phyloP scores from a whole-genome alignment of 2,329 filamentous ascomycete species.

The Metarhizium brunneum region DNA sequence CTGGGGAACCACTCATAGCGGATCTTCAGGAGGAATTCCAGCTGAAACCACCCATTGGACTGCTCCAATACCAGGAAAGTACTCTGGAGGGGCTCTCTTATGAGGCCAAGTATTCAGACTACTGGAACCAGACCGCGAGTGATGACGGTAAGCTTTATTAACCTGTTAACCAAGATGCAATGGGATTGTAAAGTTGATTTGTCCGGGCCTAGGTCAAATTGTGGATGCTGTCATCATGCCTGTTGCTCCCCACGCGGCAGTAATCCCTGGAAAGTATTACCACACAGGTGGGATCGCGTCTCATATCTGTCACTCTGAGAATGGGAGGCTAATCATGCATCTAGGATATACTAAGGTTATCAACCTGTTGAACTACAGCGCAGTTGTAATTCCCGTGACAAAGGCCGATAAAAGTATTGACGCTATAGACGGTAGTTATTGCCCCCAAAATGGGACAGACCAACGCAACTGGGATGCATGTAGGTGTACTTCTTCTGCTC shows the following conservation, averaged over 20 bases:
- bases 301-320: not conserved
- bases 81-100: slow-evolving; percentile 46
- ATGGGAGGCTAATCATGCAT: not conserved
- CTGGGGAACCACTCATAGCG: slow-evolving; percentile 42
- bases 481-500: slow-evolving; percentile 19
- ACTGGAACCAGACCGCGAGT: slow-evolving; percentile 48
- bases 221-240: slow-evolving; percentile 48
- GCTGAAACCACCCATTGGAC: slow-evolving; percentile 14
- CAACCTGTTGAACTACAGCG: slow-evolving; percentile 48
- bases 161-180: not conserved
- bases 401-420: slow-evolving; percentile 42
- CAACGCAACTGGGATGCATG: slow-evolving; percentile 35
- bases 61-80: slow-evolving; percentile 26
- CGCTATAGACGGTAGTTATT: slow-evolving; percentile 24
- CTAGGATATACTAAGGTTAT: slow-evolving; percentile 27
- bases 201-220: slow-evolving; percentile 24
- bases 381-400: slow-evolving; percentile 45
- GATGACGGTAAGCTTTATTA: slow-evolving; percentile 31
- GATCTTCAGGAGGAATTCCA: slow-evolving; percentile 28
- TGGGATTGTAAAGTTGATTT: not conserved
- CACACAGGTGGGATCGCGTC: slow-evolving; percentile 12
- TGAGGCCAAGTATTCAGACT: slow-evolving; percentile 52
- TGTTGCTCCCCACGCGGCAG: slow-evolving; percentile 39
- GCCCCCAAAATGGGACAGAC: slow-evolving; percentile 32
- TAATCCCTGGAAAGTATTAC: slow-evolving; percentile 35